Conservation (phyloP, 306 rosid species). For the Leucaena leucocephala region DNA sequence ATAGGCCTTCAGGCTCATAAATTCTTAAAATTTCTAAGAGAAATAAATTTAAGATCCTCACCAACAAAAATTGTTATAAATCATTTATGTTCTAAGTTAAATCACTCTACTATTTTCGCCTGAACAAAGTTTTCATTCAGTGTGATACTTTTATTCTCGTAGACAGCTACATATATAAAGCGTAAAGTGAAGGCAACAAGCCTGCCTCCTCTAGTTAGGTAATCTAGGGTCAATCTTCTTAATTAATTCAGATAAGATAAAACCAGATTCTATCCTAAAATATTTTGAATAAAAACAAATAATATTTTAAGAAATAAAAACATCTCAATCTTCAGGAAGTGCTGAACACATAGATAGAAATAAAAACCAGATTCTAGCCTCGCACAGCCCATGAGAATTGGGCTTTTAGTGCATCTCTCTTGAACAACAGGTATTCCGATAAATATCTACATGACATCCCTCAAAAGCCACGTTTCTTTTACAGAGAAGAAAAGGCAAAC, state of each 20-base stretch:
- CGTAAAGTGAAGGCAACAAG: no score
- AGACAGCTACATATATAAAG: neutral
- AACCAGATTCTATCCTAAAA: no score
- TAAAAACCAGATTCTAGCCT: no score
- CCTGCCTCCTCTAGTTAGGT: no score
- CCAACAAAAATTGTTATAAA: neutral
- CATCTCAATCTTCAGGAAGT: no score
- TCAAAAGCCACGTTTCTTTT: conserved; percentile 61
- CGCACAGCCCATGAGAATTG: neutral
- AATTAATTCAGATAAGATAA: no score
- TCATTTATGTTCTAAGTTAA: neutral
- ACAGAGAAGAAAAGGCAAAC: conserved; percentile 41
- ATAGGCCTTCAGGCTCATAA: neutral
- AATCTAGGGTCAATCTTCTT: no score
- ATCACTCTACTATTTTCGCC: neutral
- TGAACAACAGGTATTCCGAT: conserved; percentile 59
- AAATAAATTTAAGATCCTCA: no score
- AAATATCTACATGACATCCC: conserved; percentile 60
- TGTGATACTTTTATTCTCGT: neutral
- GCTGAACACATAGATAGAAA: no score
- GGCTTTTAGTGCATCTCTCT: neutral
- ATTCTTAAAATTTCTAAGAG: neutral
- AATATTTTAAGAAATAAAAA: no score
- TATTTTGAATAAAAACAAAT: no score
- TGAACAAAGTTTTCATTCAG: neutral